Base-by-base conservation (phyloP, 2,329 filamentous ascomycete species). In the Fusarium sp. region DNA sequence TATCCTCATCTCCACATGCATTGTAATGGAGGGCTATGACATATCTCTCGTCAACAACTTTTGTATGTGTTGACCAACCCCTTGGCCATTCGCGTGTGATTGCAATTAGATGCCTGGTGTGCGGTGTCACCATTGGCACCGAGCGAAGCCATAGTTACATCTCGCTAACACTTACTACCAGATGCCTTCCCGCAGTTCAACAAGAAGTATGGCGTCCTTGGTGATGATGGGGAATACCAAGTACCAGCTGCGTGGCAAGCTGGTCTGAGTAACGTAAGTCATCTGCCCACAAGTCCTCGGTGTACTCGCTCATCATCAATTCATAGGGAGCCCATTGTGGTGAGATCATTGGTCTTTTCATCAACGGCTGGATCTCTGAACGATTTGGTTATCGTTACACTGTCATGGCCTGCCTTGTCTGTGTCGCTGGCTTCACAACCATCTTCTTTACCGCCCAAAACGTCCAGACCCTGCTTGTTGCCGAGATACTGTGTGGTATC, bases 351-450 rank as follows among this genome's bases (percentile, higher is more conserved):
- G 92, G 92, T 20, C 85, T 93, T 52, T 82, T 92, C 73, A 84
- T 92, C 79, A 92, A 91, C 77, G 92, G 91, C 42, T 90, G 86
- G 80, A 81, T 91, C 52, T 89, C 90, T 22, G 90, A 93, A 81
- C 86, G 88, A n/a, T 90, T 90, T 75, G 90, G 90, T n/a, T 92
- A 92, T 78, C 86, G 90, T 26, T 89, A 88, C 79, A 92, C 90
- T 24, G 87, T 93, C 71, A 88, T 93, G 64, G 83, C 77, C 26
- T 89, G 88, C 41, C 84, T 93, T 57, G 77, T 85, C 39, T 82
- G 86, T 75, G 80, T 90, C 81, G 81, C 86, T 20, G 86, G 84
- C 38, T 92, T 91, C 77, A 90, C 91, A 38, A 83, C 89, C 69
- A 86, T 92, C 75, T 90, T 91, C 79, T 92, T 92, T 82, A 92